These are phyloP conservation scores for Plasmopara muralis DNA, from an alignment of 352 stramenopile genomes.

Conservation along the genomic window DNA sequence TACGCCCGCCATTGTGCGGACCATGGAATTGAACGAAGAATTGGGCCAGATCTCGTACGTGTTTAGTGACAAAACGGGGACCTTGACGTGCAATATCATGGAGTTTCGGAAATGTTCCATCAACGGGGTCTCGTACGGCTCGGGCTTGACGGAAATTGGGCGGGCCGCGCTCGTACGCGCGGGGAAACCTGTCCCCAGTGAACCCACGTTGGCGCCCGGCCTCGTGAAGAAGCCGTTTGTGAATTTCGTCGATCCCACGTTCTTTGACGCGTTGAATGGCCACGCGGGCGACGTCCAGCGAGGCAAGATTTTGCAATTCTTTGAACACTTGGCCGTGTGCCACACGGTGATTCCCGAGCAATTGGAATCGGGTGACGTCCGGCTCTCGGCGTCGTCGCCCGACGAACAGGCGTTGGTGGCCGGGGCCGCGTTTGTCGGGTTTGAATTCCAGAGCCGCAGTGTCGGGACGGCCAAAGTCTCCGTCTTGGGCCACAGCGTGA, in stretches of 20 bases:
- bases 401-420: conserved; percentile 83
- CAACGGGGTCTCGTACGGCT: conserved; percentile 87
- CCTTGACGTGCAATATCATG: conserved; percentile 92
- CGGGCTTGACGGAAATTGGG: conserved; percentile 76
- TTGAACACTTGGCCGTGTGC: conserved; percentile 78
- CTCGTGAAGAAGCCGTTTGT: conserved; percentile 60
- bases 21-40: conserved; percentile 89
- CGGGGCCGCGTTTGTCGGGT: conserved; percentile 61
- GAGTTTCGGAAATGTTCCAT: conserved; percentile 93
- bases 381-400: conserved; percentile 67
- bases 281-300: conserved; percentile 34
- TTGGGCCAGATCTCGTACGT: conserved; percentile 88
- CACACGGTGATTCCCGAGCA: conserved; percentile 77
- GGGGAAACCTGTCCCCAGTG: conserved; percentile 50
- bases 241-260: conserved; percentile 65
- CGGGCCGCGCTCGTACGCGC: conserved; percentile 50
- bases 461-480: conserved; percentile 45
- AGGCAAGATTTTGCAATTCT: conserved; percentile 66
- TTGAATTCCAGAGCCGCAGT: conserved; percentile 55
- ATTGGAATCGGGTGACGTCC: conserved; percentile 54
- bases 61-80: conserved; percentile 91
- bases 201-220: conserved; percentile 52
- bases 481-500: conserved; percentile 38
- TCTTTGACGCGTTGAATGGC: conserved; percentile 61
- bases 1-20: conserved; percentile 78